Conservation (phyloP, 805 yeast genomes). For the Metschnikowia peoriensis region DNA sequence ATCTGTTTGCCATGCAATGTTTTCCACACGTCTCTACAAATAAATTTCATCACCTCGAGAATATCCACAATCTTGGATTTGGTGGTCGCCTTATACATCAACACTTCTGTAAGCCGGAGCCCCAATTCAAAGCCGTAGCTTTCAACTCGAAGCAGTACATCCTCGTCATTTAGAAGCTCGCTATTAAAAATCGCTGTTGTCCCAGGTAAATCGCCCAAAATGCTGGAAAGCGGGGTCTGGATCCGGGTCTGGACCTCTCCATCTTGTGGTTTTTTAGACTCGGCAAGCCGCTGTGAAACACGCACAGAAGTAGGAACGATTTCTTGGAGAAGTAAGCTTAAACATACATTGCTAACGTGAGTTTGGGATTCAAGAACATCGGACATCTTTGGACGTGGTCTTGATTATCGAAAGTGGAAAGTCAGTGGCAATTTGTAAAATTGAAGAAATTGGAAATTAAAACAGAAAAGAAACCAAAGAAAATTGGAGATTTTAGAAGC, state of each 20-base stretch:
- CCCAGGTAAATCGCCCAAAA: conserved; percentile 40
- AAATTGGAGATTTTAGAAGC: too few relatives aligned
- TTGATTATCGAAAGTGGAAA: not conserved
- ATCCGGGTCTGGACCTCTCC: conserved; percentile 24
- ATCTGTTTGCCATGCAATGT: conserved; percentile 78
- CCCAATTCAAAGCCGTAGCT: conserved; percentile 72
- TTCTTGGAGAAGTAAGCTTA: conserved; percentile 71
- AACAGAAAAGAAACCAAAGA: too few relatives aligned
- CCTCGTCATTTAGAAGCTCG: conserved; percentile 40
- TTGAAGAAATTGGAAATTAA: too few relatives aligned
- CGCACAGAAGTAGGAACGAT: conserved; percentile 69
- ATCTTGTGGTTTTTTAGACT: conserved; percentile 7
- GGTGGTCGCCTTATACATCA: conserved; percentile 42
- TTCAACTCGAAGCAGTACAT: conserved; percentile 60
- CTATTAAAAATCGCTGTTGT: conserved; percentile 40
- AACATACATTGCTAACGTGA: conserved; percentile 52
- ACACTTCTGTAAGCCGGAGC: conserved; percentile 48
- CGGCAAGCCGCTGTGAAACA: conserved; percentile 49
- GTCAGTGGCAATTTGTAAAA: not conserved
- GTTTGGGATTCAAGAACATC: conserved; percentile 14
- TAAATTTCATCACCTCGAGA: conserved; percentile 83
- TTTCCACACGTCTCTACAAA: conserved; percentile 92
- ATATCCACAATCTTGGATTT: conserved; percentile 54
- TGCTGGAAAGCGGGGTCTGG: conserved; percentile 26
- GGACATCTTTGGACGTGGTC: not conserved